phyloP scores from a whole-genome alignment of 2,329 filamentous ascomycete genomes.

The Fusarium sp. region DNA sequence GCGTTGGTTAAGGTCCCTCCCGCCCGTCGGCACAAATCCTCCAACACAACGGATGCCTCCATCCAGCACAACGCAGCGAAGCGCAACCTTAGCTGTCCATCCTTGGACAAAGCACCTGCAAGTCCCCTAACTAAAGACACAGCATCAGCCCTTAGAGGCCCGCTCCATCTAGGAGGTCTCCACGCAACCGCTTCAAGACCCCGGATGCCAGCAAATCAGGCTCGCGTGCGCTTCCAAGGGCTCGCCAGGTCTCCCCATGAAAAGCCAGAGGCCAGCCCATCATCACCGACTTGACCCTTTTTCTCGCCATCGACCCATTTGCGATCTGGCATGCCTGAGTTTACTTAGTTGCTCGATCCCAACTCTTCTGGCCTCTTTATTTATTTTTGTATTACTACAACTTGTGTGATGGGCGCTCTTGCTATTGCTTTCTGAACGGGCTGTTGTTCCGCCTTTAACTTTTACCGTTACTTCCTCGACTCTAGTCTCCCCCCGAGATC shows the following conservation, averaged over 20 bases:
- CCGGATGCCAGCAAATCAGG: slow-evolving; percentile 39
- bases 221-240: slow-evolving; percentile 25
- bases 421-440: slow-evolving; percentile 32
- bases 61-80: background rate
- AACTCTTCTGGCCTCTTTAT: slow-evolving; percentile 9
- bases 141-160: slow-evolving; percentile 24
- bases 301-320: slow-evolving; percentile 43
- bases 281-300: slow-evolving; percentile 43
- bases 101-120: background rate
- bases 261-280: slow-evolving; percentile 38
- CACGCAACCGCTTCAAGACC: slow-evolving; percentile 34
- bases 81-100: background rate
- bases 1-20: slow-evolving; percentile 4
- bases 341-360: slow-evolving; percentile 15
- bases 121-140: slow-evolving; percentile 5
- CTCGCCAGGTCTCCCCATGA: slow-evolving; percentile 39
- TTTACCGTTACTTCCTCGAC: slow-evolving; percentile 9
- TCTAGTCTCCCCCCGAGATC: slow-evolving; percentile 37
- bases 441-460: slow-evolving; percentile 30
- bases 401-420: slow-evolving; percentile 31
- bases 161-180: slow-evolving; percentile 25
- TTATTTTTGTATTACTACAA: slow-evolving; percentile 27
- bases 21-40: slow-evolving; percentile 6
- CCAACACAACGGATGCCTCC: slow-evolving; percentile 4
- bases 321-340: slow-evolving; percentile 32